A percentile compares a stretch with the other conserved stretches of the same genome.
phyloP scores from a whole-genome alignment of 2,329 filamentous ascomycete species.

The Calonectria henricotiae region DNA sequence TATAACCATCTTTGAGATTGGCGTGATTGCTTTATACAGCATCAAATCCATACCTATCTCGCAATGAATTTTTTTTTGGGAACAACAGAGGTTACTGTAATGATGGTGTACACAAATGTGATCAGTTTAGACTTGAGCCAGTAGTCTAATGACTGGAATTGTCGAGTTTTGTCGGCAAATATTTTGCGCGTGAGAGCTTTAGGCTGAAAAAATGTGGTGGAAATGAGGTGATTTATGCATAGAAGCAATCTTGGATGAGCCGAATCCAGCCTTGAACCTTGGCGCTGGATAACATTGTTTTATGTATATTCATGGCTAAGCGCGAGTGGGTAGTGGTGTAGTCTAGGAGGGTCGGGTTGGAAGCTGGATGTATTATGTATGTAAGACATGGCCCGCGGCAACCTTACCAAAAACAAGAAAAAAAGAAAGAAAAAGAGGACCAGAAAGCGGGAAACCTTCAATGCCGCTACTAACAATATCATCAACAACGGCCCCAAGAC shows the following conservation, averaged over 20 bases:
- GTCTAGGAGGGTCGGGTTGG: neutral
- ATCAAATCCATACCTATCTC: constrained; percentile 33
- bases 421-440: neutral
- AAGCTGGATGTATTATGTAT: neutral
- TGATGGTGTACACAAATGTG: constrained; percentile 6
- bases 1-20: constrained; percentile 26
- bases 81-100: constrained; percentile 1
- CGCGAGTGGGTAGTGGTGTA: neutral
- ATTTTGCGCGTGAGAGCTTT: neutral
- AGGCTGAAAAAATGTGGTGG: neutral
- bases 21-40: constrained; percentile 29
- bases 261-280: neutral
- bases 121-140: constrained; percentile 3
- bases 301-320: neutral
- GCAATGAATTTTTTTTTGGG: neutral
- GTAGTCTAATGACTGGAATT: constrained; percentile 20
- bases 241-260: neutral
- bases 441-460: neutral
- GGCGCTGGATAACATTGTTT: neutral
- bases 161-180: neutral
- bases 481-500: neutral
- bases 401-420: neutral
- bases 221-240: constrained; percentile 4
- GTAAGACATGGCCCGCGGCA: constrained; percentile 1
- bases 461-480: neutral